Conservation (phyloP, 768 basidiomycete species). For the Mycena maculata region DNA sequence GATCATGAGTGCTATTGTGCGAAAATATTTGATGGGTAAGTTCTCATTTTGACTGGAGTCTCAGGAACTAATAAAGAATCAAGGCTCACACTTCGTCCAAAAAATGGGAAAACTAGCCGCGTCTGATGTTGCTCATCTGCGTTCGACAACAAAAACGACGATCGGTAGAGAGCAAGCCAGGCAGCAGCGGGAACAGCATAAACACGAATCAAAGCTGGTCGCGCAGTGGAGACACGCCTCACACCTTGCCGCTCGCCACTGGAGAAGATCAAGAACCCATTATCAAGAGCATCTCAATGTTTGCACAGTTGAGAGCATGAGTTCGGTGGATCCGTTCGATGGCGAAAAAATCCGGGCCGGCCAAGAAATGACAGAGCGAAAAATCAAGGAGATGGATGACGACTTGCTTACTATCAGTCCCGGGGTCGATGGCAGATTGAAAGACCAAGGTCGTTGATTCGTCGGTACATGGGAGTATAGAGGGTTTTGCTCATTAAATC, state of each 20-base stretch:
- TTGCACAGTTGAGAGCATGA: slow-evolving; percentile 80
- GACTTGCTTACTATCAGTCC: slow-evolving; percentile 72
- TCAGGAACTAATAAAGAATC: slow-evolving; percentile 15
- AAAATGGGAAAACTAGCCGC: slow-evolving; percentile 60
- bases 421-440: slow-evolving; percentile 73
- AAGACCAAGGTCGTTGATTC: slow-evolving; percentile 57
- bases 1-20: slow-evolving; percentile 80
- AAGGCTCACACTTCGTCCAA: slow-evolving; percentile 82
- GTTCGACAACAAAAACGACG: slow-evolving; percentile 56
- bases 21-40: slow-evolving; percentile 86
- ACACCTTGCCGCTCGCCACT: slow-evolving; percentile 50
- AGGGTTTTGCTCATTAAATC: neutral
- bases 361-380: slow-evolving; percentile 41
- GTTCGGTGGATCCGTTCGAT: slow-evolving; percentile 77
- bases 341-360: slow-evolving; percentile 57
- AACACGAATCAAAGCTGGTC: slow-evolving; percentile 41
- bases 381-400: slow-evolving; percentile 45
- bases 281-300: slow-evolving; percentile 71
- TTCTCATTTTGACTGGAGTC: neutral
- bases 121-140: slow-evolving; percentile 47
- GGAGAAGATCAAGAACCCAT: slow-evolving; percentile 61
- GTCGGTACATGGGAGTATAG: neutral
- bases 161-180: slow-evolving; percentile 62
- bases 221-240: slow-evolving; percentile 63
- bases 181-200: slow-evolving; percentile 43